These are phyloP conservation scores for Lepidium aucheri DNA, from an alignment of 345 rosid genomes.

Conservation along the genomic window DNA sequence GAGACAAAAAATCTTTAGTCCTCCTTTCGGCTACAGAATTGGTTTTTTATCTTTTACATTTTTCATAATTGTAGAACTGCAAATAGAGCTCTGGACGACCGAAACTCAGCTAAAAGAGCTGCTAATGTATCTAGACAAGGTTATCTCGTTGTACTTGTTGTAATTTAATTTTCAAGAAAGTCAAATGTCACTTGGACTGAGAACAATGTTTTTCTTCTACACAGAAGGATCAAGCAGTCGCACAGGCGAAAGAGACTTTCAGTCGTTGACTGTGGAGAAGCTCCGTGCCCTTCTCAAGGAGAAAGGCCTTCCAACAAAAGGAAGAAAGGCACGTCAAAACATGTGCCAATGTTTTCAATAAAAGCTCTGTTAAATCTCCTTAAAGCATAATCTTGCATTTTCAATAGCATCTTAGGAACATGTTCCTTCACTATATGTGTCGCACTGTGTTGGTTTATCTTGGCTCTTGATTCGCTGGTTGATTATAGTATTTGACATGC, in stretches of 20 bases:
- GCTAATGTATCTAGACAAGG: slow-evolving; percentile 50
- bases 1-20: not conserved
- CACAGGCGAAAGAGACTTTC: slow-evolving; percentile 50
- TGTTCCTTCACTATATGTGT: not conserved
- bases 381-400: not conserved
- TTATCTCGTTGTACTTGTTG: slow-evolving; percentile 1
- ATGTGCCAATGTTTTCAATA: not conserved
- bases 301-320: slow-evolving; percentile 61
- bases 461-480: not conserved
- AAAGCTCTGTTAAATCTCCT: not conserved
- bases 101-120: slow-evolving; percentile 58
- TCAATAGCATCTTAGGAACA: not conserved
- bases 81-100: slow-evolving; percentile 56
- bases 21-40: not conserved
- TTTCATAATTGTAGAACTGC: slow-evolving; percentile 39
- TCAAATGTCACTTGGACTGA: not conserved
- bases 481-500: not conserved
- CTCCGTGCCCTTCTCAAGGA: slow-evolving; percentile 83
- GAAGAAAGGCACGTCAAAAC: slow-evolving; percentile 61
- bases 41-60: not conserved
- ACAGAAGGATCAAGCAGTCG: slow-evolving; percentile 63
- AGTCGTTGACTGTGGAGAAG: slow-evolving; percentile 73
- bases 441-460: not conserved
- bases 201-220: not conserved
- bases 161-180: not conserved